Base-by-base conservation (phyloP, 352 stramenopile species). In the Phytopythium oedochilum region DNA sequence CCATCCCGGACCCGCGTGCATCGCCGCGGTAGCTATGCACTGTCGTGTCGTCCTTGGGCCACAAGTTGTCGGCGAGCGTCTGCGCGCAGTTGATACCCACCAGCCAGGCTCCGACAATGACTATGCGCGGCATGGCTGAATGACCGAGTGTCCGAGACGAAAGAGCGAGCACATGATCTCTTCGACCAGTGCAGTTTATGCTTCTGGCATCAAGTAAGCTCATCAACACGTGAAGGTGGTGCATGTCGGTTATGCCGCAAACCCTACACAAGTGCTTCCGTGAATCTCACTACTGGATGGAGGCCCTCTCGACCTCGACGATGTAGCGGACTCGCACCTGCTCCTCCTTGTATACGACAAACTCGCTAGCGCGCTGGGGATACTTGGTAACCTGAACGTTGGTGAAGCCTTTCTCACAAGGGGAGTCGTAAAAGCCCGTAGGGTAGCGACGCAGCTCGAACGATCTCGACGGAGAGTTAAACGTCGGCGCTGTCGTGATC, bases 321-420 rank as follows among this genome's bases (percentile, higher is more conserved):
- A 93, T 61, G 61, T 93, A 93, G 2, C 79, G 76, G 34, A 93
- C 86, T 22, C 73, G 75, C 12, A 71, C 79, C 43, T 89, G 83
- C 8, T 64, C 66, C 55, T 89, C 75, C 39, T 93, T 73, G 75
- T 86, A 89, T 56, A 93, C 83, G 34, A 91, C 83, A 11, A 83
- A 64, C 50, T 93, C 83, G 18, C 80, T 75, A n/a, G n/a, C n/a
- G 64, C 88, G 78, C 18, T 72, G 32, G 5, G 40, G 58, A 11
- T 25, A 36, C 18, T 34, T 47, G n/a, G 11, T n/a, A 11, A 4
- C 14, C 15, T 2, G 32, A 26, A 26, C 46, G 44, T 9, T 26
- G 22, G 10, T 52, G 40, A 53, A 52, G 5, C 14, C 29, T 3
- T 40, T 54, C 23, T 42, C 29, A 20, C 56, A 34, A n/a, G 22